Conservation (phyloP, 139 green algal species). For the Deuterostichococcus epilithicus region DNA sequence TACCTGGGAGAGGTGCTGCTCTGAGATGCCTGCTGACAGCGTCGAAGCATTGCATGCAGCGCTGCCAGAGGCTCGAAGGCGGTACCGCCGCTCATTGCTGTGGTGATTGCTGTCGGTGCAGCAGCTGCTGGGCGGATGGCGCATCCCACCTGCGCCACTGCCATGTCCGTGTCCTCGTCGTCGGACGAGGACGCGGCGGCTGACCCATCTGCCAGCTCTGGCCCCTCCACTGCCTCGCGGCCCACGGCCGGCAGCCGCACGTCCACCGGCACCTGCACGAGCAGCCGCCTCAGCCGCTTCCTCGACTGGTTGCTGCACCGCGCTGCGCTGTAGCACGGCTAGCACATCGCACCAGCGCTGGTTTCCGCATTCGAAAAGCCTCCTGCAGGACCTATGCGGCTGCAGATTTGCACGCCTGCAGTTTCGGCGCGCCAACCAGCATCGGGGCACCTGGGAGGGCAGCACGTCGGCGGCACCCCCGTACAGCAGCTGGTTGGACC, state of each 20-base stretch:
- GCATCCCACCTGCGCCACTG: constrained; percentile 13
- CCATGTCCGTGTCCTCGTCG: constrained; percentile 1
- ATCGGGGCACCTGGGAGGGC: constrained; percentile 17
- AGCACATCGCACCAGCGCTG: no score
- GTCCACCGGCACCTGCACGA: constrained; percentile 22
- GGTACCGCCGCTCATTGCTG: neutral
- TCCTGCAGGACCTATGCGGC: no score
- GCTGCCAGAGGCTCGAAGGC: no score
- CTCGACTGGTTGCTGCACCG: no score
- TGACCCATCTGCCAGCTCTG: neutral
- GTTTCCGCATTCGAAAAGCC: no score
- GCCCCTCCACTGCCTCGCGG: constrained; percentile 13
- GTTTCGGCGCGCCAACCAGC: neutral
- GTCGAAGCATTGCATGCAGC: no score
- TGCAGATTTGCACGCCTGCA: neutral
- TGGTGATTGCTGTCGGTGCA: neutral
- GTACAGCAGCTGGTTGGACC: constrained; percentile 80
- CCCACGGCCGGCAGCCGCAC: constrained; percentile 39
- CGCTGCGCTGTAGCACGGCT: no score
- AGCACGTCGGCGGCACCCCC: constrained; percentile 38
- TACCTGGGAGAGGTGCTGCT: neutral
- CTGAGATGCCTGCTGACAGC: neutral
- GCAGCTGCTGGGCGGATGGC: neutral
- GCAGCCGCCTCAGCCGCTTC: no score
- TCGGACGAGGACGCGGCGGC: constrained; percentile 7